Conservation (phyloP, 441 rosid genomes). For the Hura crepitans region DNA sequence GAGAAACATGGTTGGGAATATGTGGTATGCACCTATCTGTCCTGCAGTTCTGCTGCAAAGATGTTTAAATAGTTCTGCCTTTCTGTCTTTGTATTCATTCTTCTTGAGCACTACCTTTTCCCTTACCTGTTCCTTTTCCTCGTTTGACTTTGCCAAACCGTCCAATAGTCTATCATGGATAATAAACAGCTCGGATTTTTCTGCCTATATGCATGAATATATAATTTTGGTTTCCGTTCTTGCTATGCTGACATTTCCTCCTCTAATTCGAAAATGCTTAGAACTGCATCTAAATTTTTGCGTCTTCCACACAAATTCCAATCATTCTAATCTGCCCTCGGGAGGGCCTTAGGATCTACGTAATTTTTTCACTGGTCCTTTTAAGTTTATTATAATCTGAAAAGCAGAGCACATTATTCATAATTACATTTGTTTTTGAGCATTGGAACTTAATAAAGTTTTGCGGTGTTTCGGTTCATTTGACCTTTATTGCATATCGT, state of each 20-base stretch:
- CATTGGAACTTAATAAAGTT: not conserved
- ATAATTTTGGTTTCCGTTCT: not conserved
- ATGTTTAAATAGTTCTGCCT: not conserved
- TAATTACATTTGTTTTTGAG: not conserved
- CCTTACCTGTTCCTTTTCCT: not conserved
- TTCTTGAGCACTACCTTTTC: not conserved
- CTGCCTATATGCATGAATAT: not conserved
- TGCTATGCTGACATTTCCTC: not conserved
- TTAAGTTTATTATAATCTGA: not conserved
- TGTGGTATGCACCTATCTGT: constrained; percentile 38
- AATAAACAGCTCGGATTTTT: not conserved
- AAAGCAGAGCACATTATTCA: not conserved
- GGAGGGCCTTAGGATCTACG: not conserved
- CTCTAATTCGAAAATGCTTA: not conserved
- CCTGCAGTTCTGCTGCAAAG: not conserved
- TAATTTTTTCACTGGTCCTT: not conserved
- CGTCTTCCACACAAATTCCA: not conserved
- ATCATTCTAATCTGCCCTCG: not conserved
- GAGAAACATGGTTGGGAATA: constrained; percentile 88
- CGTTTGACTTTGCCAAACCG: not conserved
- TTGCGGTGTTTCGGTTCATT: not conserved
- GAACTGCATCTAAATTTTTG: not conserved
- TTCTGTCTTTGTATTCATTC: not conserved
- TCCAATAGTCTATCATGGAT: not conserved
- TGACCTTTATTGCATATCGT: constrained; percentile 1